Conservation (phyloP, 2,329 filamentous ascomycete genomes). For the Chaetomium sp. region DNA sequence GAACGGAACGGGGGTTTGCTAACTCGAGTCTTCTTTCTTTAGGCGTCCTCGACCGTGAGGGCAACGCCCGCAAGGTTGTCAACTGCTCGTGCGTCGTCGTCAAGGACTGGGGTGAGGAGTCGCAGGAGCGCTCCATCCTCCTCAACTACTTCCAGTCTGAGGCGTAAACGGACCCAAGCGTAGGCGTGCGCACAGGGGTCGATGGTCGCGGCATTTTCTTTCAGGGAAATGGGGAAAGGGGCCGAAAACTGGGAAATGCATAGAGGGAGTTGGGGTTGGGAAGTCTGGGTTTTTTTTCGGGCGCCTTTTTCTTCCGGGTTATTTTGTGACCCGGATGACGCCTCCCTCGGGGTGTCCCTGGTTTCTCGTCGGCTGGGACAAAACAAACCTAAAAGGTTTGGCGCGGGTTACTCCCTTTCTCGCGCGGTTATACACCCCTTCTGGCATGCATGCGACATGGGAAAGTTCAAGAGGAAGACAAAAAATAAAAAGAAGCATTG, state of each 20-base stretch:
- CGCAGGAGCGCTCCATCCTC: slow-evolving; percentile 94
- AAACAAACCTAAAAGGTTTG: slow-evolving; percentile 18
- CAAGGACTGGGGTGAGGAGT: slow-evolving; percentile 99
- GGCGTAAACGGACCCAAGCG: slow-evolving; percentile 45
- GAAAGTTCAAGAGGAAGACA: slow-evolving; percentile 30
- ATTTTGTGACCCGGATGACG: no score
- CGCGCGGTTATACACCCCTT: no score
- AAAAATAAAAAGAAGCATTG: slow-evolving; percentile 24
- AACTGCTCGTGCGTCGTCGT: slow-evolving; percentile 99
- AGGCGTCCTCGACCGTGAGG: slow-evolving; percentile 98
- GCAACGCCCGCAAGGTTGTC: slow-evolving; percentile 99
- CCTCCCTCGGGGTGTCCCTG: slow-evolving; percentile 30
- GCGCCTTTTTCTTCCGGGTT: slow-evolving; percentile 32
- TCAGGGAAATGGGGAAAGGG: not conserved
- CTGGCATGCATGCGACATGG: slow-evolving; percentile 19
- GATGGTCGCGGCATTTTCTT: slow-evolving; percentile 26
- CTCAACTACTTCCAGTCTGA: slow-evolving; percentile 99
- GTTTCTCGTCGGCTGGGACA: slow-evolving; percentile 43
- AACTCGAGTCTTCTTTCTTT: slow-evolving; percentile 6
- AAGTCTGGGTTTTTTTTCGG: slow-evolving; percentile 26
- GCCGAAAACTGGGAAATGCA: slow-evolving; percentile 8
- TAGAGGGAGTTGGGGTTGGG: slow-evolving; percentile 26
- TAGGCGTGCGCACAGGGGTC: slow-evolving; percentile 5
- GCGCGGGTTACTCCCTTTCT: no score
- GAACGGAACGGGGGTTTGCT: slow-evolving; percentile 3